Evolutionary conservation across 73 alveolate species (phyloP), one percentile per base, ranked within the genome.

Genomic region (Strombidium stylifer): DNA sequence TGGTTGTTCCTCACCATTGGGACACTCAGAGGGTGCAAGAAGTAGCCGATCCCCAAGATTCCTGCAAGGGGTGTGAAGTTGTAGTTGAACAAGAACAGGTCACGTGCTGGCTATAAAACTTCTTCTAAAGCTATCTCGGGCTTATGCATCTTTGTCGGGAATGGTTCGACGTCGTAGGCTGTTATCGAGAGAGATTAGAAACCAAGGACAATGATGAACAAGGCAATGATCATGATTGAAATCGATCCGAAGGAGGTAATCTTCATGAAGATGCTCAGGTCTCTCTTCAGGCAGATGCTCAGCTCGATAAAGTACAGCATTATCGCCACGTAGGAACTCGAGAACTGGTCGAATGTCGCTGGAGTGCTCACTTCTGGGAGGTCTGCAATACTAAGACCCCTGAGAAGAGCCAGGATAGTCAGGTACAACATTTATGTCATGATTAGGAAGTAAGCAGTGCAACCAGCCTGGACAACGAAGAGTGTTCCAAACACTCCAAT

Each of bases 1-100:
- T 58, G 86, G 81, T 90, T 90, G 83, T 86, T 90, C 57, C 82
- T 80, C 60, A 90, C 48, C 34, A 90, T 55, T 25, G 91, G 91
- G 16, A 81, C 47, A 61, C 69, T 61, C 35, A 82, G 81, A 51
- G 91, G 81, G 65, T 90, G 97, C 15, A 82, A 35, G 72, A 85
- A 90, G 53, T 73, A 81, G 19, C 95, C 94, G 19, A 90, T 58
- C 27, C 91, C 82, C 12, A 73, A 51, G 14, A 85, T 52, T 10
- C 95, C 95, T 10, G 87, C 59, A 35, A 90, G 50, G 12, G 53
- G 45, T 11, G 84, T 60, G 62, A 82, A 82, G 26, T 85, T 68
- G 35, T 70, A 31, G 37, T 89, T 85, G 56, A 81, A 65, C 26
- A 90, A 58, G n/a, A n/a, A n/a, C n/a, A n/a, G n/a, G n/a, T n/a